Evolutionary conservation across 208 protist species (phyloP).

Genomic region (Acanthamoeba culbertsoni): DNA sequence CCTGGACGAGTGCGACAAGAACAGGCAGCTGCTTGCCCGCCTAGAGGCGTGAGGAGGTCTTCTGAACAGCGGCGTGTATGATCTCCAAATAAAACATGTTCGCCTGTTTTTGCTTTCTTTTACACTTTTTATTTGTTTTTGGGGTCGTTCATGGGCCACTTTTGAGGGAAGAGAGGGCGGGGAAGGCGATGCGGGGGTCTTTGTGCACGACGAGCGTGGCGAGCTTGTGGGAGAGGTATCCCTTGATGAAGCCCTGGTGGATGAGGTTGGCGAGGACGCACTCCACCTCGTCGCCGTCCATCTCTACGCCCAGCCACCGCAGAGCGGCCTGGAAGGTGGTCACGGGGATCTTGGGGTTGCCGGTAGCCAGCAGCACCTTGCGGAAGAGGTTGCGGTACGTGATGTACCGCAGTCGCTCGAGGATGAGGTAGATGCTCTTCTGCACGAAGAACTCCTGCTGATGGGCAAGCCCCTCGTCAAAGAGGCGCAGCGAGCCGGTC

Average conservation of each 20-base stretch:
- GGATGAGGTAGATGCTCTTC: conserved; percentile 63
- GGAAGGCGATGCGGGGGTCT: neutral
- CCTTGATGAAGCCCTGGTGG: conserved; percentile 62
- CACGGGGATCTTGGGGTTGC: neutral
- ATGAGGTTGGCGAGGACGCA: conserved; percentile 71
- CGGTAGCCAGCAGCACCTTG: neutral
- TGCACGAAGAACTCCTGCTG: conserved; percentile 59
- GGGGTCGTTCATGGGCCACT: neutral
- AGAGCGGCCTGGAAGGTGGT: neutral
- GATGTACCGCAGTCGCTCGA: conserved; percentile 54
- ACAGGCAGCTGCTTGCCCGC: conserved; percentile 33
- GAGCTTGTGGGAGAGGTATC: conserved; percentile 63
- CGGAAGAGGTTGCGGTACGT: conserved; percentile 68
- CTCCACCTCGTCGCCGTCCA: conserved; percentile 66
- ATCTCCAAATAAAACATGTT: neutral
- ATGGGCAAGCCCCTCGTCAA: neutral
- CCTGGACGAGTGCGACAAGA: conserved; percentile 67
- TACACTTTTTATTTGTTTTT: conserved; percentile 9
- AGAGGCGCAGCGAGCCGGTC: conserved; percentile 9
- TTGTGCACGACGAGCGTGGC: conserved; percentile 57
- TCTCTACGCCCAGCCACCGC: neutral
- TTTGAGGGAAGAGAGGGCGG: neutral
- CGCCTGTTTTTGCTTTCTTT: neutral
- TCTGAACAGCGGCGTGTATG: neutral
- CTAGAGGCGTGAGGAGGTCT: neutral